Percentiles rank a stretch among this genome's conserved stretches.
Conservation (phyloP, 768 basidiomycete species). For the Boletales sp. region DNA sequence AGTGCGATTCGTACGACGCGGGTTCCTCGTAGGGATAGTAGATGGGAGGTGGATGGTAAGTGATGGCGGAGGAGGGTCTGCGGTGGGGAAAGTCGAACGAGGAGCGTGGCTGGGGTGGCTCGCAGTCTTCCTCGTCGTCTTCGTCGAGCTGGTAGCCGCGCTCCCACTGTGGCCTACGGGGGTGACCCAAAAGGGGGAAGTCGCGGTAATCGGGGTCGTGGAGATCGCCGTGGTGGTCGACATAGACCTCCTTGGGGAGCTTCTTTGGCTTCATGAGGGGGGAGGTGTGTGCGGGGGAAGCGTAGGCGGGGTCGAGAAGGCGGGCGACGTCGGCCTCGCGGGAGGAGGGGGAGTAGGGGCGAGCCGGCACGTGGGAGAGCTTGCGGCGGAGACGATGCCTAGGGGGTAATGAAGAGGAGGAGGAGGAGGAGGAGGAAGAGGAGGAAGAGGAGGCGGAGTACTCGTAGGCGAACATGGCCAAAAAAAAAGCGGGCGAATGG, state of each 20-base stretch:
- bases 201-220: conserved; percentile 69
- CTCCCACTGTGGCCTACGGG: conserved; percentile 35
- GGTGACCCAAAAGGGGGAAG: conserved; percentile 43
- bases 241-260: conserved; percentile 39
- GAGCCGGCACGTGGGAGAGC: conserved; percentile 15
- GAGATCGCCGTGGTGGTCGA: conserved; percentile 58
- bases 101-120: conserved; percentile 8
- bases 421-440: no score
- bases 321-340: conserved; percentile 54
- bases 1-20: conserved; percentile 29
- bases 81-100: conserved; percentile 21
- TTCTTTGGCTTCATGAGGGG: conserved; percentile 18
- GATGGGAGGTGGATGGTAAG: conserved; percentile 20
- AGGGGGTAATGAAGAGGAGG: conserved; percentile 12
- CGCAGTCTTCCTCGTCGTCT: conserved; percentile 25
- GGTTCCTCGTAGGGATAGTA: conserved; percentile 29
- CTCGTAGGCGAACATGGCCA: conserved; percentile 20
- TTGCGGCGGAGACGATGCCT: conserved; percentile 24
- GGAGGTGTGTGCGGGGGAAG: conserved; percentile 31
- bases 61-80: conserved; percentile 21
- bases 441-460: conserved; percentile 14
- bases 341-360: conserved; percentile 34
- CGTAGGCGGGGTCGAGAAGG: conserved; percentile 63
- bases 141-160: conserved; percentile 25
- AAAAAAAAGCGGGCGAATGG: conserved; percentile 10